Evolutionary conservation across 139 green algal species (phyloP).

Genomic region (Penium margaritaceum): DNA sequence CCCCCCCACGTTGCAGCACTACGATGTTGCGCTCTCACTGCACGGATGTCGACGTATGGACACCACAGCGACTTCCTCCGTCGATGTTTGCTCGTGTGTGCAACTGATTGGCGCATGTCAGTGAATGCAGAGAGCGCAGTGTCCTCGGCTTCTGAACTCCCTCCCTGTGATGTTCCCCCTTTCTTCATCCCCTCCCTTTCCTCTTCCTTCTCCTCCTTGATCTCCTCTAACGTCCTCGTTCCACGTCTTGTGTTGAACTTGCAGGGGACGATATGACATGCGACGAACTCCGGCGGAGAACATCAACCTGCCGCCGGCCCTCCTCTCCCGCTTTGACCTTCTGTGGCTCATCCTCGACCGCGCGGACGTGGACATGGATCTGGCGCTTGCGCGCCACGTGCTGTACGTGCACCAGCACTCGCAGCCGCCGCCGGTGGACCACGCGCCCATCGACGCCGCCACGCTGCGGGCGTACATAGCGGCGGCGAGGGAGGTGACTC

Average conservation of each 20-base stretch:
- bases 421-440: constrained; percentile 35
- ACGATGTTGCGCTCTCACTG: too few relatives aligned
- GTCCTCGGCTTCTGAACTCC: neutral
- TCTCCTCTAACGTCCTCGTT: neutral
- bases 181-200: neutral
- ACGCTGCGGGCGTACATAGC: constrained; percentile 1
- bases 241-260: too few relatives aligned
- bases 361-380: constrained; percentile 64
- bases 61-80: too few relatives aligned
- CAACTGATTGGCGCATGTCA: neutral
- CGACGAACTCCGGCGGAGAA: constrained; percentile 85
- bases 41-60: too few relatives aligned
- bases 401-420: constrained; percentile 73
- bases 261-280: constrained; percentile 81
- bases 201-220: neutral
- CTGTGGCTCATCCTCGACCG: constrained; percentile 96
- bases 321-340: constrained; percentile 90
- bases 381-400: constrained; percentile 78
- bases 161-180: neutral
- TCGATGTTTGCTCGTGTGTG: too few relatives aligned
- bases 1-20: too few relatives aligned
- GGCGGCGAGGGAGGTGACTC: constrained; percentile 54
- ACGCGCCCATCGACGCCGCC: constrained; percentile 37
- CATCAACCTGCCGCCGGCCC: constrained; percentile 88
- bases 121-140: neutral